Evolutionary conservation across 2,329 filamentous ascomycete genomes (phyloP), one percentile per base, ranked within the genome.

Genomic region (Aspergillus ibericus): DNA sequence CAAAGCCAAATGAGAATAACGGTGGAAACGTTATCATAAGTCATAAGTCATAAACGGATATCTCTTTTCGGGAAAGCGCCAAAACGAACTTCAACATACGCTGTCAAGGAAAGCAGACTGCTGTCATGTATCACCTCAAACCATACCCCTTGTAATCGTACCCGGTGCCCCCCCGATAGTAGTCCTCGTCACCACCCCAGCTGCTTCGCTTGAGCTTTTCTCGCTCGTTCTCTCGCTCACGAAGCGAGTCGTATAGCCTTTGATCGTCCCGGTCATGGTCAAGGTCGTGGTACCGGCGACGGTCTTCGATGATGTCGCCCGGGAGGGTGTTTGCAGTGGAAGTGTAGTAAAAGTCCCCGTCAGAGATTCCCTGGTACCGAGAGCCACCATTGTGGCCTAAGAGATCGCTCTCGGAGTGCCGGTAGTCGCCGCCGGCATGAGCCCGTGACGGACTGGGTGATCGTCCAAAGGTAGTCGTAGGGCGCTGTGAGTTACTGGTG

Each of bases 111-210:
- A 15, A 20, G 2, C 10, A 16, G 20, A 15, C 10, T 20, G 32
- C 15, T 16, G 9, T n/a, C 53, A 36, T 6, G 9, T 36, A 18
- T 66, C 50, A 73, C 27, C 66, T 61, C 48, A 72, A 73, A 16
- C 63, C 58, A 53, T 63, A 66, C 7, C 54, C 62, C 60, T 71
- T 73, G 52, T 71, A 68, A 27, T 71, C 64, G 32, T 69, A 66
- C 34, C 70, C 68, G 54, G 69, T 70, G 29, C 70, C 61, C 49
- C 72, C 70, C 25, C 75, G 71, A 56, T 77, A 77, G 65, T 76
- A 77, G n/a, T 77, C 74, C 22, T 77, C 75, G 16, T 73, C 74
- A 42, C 57, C 66, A 25, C 61, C 65, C 58, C 74, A 75, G 47
- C 63, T 70, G 34, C 65, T 63, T 36, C 69, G 67, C 15, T 66